Base-by-base conservation (phyloP, 2,329 filamentous ascomycete genomes). In the Rhynchosporium agropyri region DNA sequence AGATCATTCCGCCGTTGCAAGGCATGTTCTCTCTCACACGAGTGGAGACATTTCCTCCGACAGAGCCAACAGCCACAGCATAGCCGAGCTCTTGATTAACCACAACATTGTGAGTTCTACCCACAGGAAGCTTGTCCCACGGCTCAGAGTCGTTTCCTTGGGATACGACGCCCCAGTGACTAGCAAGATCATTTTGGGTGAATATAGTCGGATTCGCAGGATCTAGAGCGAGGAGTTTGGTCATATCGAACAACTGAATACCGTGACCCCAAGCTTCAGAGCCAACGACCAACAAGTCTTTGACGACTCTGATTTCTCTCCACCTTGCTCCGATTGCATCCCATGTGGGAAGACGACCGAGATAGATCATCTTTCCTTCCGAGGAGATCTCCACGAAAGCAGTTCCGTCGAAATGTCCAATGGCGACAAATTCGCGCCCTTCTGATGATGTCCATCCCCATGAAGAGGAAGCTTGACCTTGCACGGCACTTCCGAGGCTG, bases 241-340 rank as follows among this genome's bases (percentile, higher is more conserved):
- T 80, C 79, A 83, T 78, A 66, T 84, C 82, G 67, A 84, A 84
- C 68, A 84, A 79, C 70, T 84, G 82, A 54, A 84, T 78, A 45
- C 79, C 78, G 68, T 84, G 82, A 59, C 73, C 72, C 9, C 70
- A 68, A 15, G 78, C 76, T 60, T 81, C 79, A 28, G 74, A 73
- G 33, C 77, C 77, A 64, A 79, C 76, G 63, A 76, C 69, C 57
- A 72, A 71, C 53, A 76, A 76, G 59, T 75, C 67, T 58, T 76
- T 72, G 63, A 76, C 70, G 15, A 72, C 72, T 46, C 75, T 72
- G 54, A 78, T 76, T 60, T 79, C 77, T 61, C 74, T 74, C 75
- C 75, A 77, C 20, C 6, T 72, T 73, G 36, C 61, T 51, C 20
- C 33, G 10, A 46, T 29, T 60, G 28, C 46, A 36, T 49, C 51